A percentile compares a stretch with the other conserved stretches of the same genome.
Conservation (phyloP, 306 rosid species). For the Sicyos edulis region DNA sequence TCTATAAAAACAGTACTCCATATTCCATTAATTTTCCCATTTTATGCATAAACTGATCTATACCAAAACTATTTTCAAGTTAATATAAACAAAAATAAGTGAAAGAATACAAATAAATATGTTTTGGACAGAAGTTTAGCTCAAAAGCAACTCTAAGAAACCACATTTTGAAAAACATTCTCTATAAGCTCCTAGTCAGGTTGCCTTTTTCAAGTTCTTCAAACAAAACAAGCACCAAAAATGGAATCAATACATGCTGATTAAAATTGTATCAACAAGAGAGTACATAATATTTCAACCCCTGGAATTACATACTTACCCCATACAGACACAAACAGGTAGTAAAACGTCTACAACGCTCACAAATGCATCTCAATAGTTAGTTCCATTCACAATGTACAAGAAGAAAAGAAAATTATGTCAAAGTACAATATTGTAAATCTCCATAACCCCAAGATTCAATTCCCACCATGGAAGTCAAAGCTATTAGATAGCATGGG, state of each 20-base stretch:
- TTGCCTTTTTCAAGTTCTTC: background rate
- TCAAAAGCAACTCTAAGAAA: too few relatives aligned
- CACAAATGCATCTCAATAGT: background rate
- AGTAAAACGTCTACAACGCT: background rate
- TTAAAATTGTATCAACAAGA: background rate
- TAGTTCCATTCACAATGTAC: slow-evolving; percentile 6
- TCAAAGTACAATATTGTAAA: background rate
- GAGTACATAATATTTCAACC: background rate
- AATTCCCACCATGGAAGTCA: background rate
- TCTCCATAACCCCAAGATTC: background rate
- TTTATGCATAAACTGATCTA: too few relatives aligned
- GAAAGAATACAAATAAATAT: too few relatives aligned
- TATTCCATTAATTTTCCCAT: too few relatives aligned
- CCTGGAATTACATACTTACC: background rate
- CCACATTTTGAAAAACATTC: background rate
- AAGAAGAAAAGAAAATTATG: background rate
- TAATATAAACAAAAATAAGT: too few relatives aligned
- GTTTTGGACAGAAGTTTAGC: too few relatives aligned
- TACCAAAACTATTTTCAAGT: too few relatives aligned
- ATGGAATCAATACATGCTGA: background rate
- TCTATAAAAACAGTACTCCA: too few relatives aligned
- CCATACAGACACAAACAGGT: background rate
- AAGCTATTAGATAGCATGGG: too few relatives aligned
- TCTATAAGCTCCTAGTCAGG: background rate
- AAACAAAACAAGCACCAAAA: background rate